Conservation (phyloP, 2,329 filamentous ascomycete species). For the Ceratocystis ficicola region DNA sequence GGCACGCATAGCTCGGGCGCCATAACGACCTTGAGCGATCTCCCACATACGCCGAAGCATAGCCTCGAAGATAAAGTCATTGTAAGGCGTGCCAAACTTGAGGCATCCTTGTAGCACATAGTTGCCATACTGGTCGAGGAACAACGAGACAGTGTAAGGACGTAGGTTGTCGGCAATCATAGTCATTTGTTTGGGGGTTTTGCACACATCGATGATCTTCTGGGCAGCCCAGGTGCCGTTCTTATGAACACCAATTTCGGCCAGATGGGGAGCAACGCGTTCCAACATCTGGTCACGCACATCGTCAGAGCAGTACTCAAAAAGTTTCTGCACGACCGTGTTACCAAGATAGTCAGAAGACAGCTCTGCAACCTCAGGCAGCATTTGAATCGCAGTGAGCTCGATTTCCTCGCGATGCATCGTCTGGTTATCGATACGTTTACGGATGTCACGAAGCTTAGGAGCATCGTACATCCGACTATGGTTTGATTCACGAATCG, state of each 20-base stretch:
- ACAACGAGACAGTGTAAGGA: conserved; percentile 78
- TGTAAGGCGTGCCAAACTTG: conserved; percentile 77
- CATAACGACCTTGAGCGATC: conserved; percentile 81
- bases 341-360: conserved; percentile 95
- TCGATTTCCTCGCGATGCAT: conserved; percentile 81
- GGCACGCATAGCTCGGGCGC: conserved; percentile 88
- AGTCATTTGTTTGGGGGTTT: conserved; percentile 68
- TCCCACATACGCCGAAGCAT: conserved; percentile 95
- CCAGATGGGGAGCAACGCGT: conserved; percentile 80
- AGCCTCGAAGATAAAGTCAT: conserved; percentile 94
- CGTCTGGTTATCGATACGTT: conserved; percentile 91
- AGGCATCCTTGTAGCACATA: conserved; percentile 95
- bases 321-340: conserved; percentile 98
- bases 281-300: conserved; percentile 83
- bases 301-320: conserved; percentile 86
- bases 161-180: conserved; percentile 75
- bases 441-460: conserved; percentile 86
- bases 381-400: conserved; percentile 81
- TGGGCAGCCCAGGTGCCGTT: conserved; percentile 98
- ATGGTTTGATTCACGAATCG: conserved; percentile 76
- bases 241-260: conserved; percentile 96
- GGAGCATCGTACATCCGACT: conserved; percentile 86
- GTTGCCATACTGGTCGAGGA: conserved; percentile 96
- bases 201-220: conserved; percentile 96
- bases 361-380: conserved; percentile 89